phyloP scores from a whole-genome alignment of 495 filamentous ascomycete genomes.

The Chaetomium fimeti region DNA sequence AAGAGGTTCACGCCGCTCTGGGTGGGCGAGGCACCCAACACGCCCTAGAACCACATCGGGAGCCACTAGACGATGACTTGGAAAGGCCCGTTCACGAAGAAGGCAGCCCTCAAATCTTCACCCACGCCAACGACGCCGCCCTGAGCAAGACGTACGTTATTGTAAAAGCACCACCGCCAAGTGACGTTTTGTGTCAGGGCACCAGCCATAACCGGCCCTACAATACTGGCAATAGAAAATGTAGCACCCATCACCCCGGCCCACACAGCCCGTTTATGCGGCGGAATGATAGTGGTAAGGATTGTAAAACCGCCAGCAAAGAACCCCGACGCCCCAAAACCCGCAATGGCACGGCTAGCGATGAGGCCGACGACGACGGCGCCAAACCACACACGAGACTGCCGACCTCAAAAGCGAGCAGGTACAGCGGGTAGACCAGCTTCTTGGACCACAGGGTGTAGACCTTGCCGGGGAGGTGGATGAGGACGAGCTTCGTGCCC shows the following conservation, averaged over 20 bases:
- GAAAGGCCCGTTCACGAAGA: neutral
- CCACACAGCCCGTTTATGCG: slow-evolving; percentile 40
- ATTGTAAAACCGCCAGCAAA: slow-evolving; percentile 55
- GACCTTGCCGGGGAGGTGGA: slow-evolving; percentile 36
- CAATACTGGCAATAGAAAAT: slow-evolving; percentile 66
- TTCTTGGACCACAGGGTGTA: slow-evolving; percentile 52
- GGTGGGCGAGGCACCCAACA: neutral
- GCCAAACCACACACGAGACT: neutral
- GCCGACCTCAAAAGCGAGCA: slow-evolving; percentile 11
- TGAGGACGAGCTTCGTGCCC: neutral
- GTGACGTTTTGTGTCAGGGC: slow-evolving; percentile 45
- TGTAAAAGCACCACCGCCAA: slow-evolving; percentile 50
- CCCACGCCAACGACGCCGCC: neutral
- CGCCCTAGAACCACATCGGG: slow-evolving; percentile 16
- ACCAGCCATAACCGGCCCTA: slow-evolving; percentile 54
- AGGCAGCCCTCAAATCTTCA: slow-evolving; percentile 2
- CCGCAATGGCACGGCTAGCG: neutral
- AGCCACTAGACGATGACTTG: neutral
- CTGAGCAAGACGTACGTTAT: neutral
- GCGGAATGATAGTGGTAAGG: slow-evolving; percentile 36
- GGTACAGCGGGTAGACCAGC: slow-evolving; percentile 38
- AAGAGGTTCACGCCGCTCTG: neutral
- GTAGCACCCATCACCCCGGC: slow-evolving; percentile 38
- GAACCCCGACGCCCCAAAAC: slow-evolving; percentile 17
- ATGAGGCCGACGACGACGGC: neutral